Base-by-base conservation (phyloP, 352 stramenopile species). In the Phytophthora megakarya region DNA sequence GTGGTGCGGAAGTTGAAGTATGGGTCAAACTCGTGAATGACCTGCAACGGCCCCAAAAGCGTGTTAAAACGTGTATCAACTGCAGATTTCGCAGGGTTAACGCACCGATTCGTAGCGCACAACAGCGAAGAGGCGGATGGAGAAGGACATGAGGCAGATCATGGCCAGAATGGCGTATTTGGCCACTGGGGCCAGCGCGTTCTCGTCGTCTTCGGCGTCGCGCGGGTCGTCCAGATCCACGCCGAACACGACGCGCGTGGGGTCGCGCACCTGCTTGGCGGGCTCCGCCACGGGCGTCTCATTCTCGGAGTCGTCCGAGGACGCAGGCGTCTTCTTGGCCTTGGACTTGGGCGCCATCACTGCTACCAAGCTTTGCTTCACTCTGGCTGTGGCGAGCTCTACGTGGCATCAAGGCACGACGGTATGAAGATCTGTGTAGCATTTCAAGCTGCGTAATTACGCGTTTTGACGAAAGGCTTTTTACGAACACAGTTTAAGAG, bases 1-100 rank as follows among this genome's bases (percentile, higher is more conserved):
- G 97, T 99, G 10, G 97, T 98, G 30, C 97, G 90, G 86, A 96
- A 99, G 77, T 99, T 99, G 77, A 99, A 99, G 72, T 98, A 99
- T 28, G 97, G 88, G 57, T 97, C 86, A 54, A 96, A 97, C 73
- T 97, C 88, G 74, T 96, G 85, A 66, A 96, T 97, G 22, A 97
- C 86, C 75, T 89, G 56, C 26, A 61, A 38, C 12, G 10, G 32
- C 11, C 35, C 45, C n/a, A 49, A 52, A 33, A 54, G 9, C 13
- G 28, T 54, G n/a, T 44, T 32, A 32, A n/a, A 21, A n/a, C 21
- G 32, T 54, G 49, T 47, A n/a, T 35, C 48, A 55, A 55, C 30
- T 48, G 16, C 5, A 33, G 8, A 33, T 7, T 22, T n/a, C n/a
- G 11, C 8, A 18, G n/a, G 23, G 33, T 45, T 46, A 3, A 80